phyloP scores from a whole-genome alignment of 73 alveolate genomes.

The Vitrella brassicaformis region DNA sequence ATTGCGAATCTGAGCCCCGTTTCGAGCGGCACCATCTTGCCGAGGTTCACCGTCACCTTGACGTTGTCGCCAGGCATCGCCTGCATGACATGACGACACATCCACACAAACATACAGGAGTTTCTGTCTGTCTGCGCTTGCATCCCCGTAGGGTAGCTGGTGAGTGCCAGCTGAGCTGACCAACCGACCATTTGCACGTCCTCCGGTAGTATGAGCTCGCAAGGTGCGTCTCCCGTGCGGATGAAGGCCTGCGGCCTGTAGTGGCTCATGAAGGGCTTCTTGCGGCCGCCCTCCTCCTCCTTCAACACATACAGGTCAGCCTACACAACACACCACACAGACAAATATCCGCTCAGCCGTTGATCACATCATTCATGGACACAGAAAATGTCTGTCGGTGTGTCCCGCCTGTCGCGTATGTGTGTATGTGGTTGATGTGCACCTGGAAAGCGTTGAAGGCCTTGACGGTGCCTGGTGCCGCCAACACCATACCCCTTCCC shows the following conservation, averaged over 20 bases:
- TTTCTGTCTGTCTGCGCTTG: not conserved
- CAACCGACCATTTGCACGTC: conserved; percentile 9
- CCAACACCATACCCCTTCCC: conserved; percentile 29
- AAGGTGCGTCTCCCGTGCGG: conserved; percentile 79
- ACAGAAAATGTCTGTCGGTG: too few relatives aligned
- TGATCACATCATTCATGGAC: conserved; percentile 45
- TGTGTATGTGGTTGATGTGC: too few relatives aligned
- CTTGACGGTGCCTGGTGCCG: conserved; percentile 31
- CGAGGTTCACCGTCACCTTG: conserved; percentile 52
- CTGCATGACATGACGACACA: conserved; percentile 4
- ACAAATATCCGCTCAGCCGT: not conserved
- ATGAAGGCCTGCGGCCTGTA: conserved; percentile 71
- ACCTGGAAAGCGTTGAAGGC: conserved; percentile 30
- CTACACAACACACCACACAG: conserved; percentile 20
- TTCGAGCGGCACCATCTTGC: conserved; percentile 54
- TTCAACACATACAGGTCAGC: conserved; percentile 70
- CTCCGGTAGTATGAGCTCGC: conserved; percentile 49
- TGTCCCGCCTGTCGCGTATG: too few relatives aligned
- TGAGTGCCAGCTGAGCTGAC: not conserved
- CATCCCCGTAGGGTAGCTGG: not conserved
- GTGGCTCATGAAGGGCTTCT: conserved; percentile 80
- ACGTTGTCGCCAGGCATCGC: conserved; percentile 87
- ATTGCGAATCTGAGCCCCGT: conserved; percentile 76
- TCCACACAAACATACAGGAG: not conserved
- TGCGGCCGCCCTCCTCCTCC: conserved; percentile 91